Conservation (phyloP, 2,329 filamentous ascomycete species). For the Botrytis deweyae region DNA sequence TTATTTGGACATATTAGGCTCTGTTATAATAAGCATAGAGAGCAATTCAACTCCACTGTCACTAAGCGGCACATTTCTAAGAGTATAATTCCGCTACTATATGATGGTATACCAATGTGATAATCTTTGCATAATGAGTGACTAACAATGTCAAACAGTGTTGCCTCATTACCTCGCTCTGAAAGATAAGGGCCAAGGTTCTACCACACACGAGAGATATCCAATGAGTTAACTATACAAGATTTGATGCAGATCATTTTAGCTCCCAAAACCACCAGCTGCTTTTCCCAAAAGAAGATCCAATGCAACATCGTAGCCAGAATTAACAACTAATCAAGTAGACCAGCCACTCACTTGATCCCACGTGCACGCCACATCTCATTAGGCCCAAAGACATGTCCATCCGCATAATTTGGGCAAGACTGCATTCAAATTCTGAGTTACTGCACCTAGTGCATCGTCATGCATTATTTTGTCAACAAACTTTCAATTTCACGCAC, state of each 20-base stretch:
- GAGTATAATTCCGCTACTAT: background rate
- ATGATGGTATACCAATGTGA: background rate
- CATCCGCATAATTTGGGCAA: background rate
- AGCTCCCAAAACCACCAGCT: background rate
- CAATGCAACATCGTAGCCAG: background rate
- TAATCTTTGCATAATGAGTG: rapidly evolving
- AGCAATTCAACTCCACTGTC: background rate
- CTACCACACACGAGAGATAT: background rate
- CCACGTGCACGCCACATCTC: background rate
- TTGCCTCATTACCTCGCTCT: background rate
- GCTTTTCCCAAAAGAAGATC: background rate
- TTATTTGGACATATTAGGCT: background rate
- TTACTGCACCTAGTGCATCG: background rate
- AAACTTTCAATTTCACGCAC: background rate
- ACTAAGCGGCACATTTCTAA: background rate
- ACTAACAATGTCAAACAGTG: background rate
- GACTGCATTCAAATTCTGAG: background rate
- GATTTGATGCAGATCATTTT: background rate
- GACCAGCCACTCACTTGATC: slow-evolving; percentile 1
- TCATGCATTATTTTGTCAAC: background rate
- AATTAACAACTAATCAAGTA: background rate
- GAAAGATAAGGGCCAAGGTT: background rate
- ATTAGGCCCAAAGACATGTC: background rate
- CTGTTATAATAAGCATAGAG: background rate
- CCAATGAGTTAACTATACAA: background rate